Base-by-base conservation (phyloP, 371 early-diverging fungal species). In the Mortierella sp. region DNA sequence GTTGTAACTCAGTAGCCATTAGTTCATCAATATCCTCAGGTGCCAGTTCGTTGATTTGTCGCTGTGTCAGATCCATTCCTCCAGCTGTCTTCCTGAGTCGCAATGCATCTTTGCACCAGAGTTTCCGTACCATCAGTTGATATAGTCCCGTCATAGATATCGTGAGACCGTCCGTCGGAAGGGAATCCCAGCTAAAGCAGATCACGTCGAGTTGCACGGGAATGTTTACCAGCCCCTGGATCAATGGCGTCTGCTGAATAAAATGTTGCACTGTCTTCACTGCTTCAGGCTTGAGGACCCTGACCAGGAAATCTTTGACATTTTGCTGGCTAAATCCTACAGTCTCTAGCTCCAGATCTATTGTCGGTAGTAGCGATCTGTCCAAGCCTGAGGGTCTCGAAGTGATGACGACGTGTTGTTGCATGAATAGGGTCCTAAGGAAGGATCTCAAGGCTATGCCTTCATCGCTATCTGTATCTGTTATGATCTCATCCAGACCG, bases 281-380 rank as follows among this genome's bases (percentile, higher is more conserved):
- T 47, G 49, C 42, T 9, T 41, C 59, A 4, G 55, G 49, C 1
- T 46, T 23, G 15, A 59, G 41, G 39, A 53, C 60, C 34, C 28
- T 47, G 48, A 15, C 27, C 4, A 66, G 3, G 7, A 48, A 66
- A 19, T 59, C 60, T 1, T 48, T 48, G 30, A 66, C 60, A 32
- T 66, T 54, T 32, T 66, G 53, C 37, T 41, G 41, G 26, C 60
- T 66, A 32, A 66, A 66, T 47, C 67, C 67, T 27, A 66, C 34
- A 1, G 60, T 59, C 31, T 66, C 67, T 4, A 65, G 49, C 39
- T 65, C 66, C 47, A 65, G 59, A 39, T 65, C 66, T 5, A 65
- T 34, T 3, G 47, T 3, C 7, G 2, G 57, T 27, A 65, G 37
- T 6, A 47, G 24, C 23, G 19, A 32, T 23, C 24, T 51, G 32